phyloP scores from a whole-genome alignment of 768 basidiomycete species.

The Lactarius sp. region DNA sequence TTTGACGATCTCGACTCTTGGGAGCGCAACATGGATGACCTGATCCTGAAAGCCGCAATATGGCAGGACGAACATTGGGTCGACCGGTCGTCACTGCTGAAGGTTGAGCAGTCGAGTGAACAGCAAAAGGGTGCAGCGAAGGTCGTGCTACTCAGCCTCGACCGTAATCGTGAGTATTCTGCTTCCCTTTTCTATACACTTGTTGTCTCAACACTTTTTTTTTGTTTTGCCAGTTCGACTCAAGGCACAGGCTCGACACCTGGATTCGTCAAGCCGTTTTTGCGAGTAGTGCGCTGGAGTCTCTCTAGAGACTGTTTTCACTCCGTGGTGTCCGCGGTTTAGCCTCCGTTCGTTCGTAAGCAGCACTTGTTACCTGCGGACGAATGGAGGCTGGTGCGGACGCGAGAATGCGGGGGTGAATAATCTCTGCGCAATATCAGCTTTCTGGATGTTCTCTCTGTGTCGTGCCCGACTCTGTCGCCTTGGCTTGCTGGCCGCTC shows the following conservation, averaged over 20 bases:
- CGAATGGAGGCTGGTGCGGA: slow-evolving; percentile 6
- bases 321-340: not conserved
- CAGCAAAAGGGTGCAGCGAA: slow-evolving; percentile 55
- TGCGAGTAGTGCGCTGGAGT: not conserved
- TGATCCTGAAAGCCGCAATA: slow-evolving; percentile 86
- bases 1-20: slow-evolving; percentile 44
- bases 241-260: slow-evolving; percentile 81
- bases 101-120: slow-evolving; percentile 27
- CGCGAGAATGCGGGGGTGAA: not conserved
- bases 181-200: not conserved
- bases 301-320: not conserved
- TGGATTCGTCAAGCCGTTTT: slow-evolving; percentile 37
- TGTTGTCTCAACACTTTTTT: not conserved
- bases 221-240: slow-evolving; percentile 58
- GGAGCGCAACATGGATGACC: slow-evolving; percentile 88
- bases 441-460: not conserved
- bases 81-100: slow-evolving; percentile 74
- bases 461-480: not conserved
- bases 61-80: slow-evolving; percentile 95
- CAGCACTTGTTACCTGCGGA: not conserved
- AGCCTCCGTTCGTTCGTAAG: slow-evolving; percentile 2
- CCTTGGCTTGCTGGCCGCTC: not conserved
- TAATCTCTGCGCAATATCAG: not conserved
- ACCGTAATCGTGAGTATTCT: slow-evolving; percentile 74
- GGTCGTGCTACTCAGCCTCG: slow-evolving; percentile 85